These are phyloP conservation scores for Candida glaebosa DNA, from an alignment of 805 yeast species.

Conservation along the genomic window DNA sequence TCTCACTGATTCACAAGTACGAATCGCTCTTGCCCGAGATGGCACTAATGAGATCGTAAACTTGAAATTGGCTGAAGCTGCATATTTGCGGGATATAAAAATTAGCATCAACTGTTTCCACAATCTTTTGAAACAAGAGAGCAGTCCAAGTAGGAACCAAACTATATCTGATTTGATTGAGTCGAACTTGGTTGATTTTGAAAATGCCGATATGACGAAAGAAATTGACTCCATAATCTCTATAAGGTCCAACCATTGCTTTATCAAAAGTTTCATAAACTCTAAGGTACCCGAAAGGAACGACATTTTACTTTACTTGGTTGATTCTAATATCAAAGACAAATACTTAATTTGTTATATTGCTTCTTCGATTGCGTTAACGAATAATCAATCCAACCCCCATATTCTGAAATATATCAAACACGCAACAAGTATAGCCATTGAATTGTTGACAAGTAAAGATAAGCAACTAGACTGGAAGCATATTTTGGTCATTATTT, in stretches of 20 bases:
- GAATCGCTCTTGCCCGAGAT: neutral
- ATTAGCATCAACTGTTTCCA: neutral
- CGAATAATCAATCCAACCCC: neutral
- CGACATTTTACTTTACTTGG: constrained; percentile 9
- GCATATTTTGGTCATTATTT: constrained; percentile 10
- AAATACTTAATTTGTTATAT: constrained; percentile 15
- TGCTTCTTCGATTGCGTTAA: constrained; percentile 16
- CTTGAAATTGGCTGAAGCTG: constrained; percentile 2
- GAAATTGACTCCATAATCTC: constrained; percentile 1
- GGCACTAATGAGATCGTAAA: neutral
- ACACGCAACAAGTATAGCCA: constrained; percentile 5
- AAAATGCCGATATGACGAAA: constrained; percentile 1
- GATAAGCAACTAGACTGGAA: constrained; percentile 10
- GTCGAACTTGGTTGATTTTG: constrained; percentile 5
- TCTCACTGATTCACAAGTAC: constrained; percentile 10
- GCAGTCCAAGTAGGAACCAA: constrained; percentile 3
- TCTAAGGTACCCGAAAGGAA: constrained; percentile 3
- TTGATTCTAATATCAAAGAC: constrained; percentile 12
- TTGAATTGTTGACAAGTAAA: constrained; percentile 5
- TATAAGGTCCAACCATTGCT: constrained; percentile 3
- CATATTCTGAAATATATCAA: constrained; percentile 6
- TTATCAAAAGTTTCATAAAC: constrained; percentile 12
- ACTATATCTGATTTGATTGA: constrained; percentile 8
- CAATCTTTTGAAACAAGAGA: constrained; percentile 1
- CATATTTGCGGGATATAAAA: neutral